Conservation (phyloP, 495 filamentous ascomycete species). For the Talaromyces proteolyticus region DNA sequence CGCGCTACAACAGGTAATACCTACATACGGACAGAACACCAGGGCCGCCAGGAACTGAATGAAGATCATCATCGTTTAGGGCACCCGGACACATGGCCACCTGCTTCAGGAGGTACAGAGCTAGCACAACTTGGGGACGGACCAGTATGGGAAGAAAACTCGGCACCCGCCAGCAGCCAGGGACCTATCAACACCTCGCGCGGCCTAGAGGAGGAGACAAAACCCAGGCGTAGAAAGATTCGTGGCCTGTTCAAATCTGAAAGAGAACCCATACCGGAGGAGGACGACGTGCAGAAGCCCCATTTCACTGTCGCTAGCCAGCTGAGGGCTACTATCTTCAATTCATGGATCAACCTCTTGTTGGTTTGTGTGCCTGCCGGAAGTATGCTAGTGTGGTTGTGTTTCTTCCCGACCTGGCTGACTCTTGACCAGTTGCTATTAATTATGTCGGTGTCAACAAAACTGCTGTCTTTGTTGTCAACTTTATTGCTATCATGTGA, state of each 20-base stretch:
- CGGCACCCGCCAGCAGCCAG: slow-evolving; percentile 13
- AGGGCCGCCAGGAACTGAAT: slow-evolving; percentile 21
- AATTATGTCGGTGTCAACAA: slow-evolving; percentile 53
- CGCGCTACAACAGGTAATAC: slow-evolving; percentile 20
- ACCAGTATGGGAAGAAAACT: too few relatives aligned
- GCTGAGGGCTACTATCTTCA: slow-evolving; percentile 62
- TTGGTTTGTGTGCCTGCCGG: slow-evolving; percentile 75
- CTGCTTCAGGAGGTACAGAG: background rate
- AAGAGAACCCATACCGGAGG: slow-evolving; percentile 15
- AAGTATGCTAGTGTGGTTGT: slow-evolving; percentile 18
- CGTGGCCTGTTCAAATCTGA: too few relatives aligned
- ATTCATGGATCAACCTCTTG: slow-evolving; percentile 80
- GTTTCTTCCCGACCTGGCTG: background rate
- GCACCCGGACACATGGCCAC: slow-evolving; percentile 13
- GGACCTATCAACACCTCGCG: slow-evolving; percentile 31
- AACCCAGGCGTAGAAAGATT: slow-evolving; percentile 15
- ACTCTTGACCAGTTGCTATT: slow-evolving; percentile 48
- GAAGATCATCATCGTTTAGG: slow-evolving; percentile 19
- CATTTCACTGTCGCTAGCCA: slow-evolving; percentile 67
- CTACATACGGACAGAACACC: slow-evolving; percentile 18
- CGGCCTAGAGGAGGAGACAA: slow-evolving; percentile 5
- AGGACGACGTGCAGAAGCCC: slow-evolving; percentile 17
- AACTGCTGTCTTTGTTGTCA: slow-evolving; percentile 70
- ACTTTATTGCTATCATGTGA: slow-evolving; percentile 80
- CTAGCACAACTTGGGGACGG: background rate